Evolutionary conservation across 2,329 filamentous ascomycete species (phyloP).

Genomic region (Neophaeococcomyces mojaviensis): DNA sequence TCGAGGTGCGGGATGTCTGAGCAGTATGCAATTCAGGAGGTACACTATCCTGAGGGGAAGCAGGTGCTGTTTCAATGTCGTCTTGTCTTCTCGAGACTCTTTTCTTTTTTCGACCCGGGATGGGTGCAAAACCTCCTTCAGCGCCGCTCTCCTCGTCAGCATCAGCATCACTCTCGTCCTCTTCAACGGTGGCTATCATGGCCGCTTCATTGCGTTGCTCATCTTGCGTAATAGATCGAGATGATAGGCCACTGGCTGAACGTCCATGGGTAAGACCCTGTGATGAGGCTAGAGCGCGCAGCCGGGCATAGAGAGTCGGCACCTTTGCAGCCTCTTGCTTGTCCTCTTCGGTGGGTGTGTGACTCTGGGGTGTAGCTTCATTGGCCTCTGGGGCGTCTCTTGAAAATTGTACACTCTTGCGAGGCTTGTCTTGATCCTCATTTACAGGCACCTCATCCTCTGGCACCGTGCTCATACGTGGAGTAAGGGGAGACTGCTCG

Average conservation of each 20-base stretch:
- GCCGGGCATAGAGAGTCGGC: constrained; percentile 66
- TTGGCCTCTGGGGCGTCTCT: constrained; percentile 46
- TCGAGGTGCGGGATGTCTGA: constrained; percentile 43
- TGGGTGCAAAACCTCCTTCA: constrained; percentile 51
- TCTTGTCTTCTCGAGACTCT: constrained; percentile 52
- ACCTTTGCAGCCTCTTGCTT: constrained; percentile 55
- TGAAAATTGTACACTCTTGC: constrained; percentile 66
- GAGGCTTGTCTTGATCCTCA: background rate
- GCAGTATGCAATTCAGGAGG: constrained; percentile 36
- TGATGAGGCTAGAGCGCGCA: constrained; percentile 63
- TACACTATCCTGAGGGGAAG: constrained; percentile 49
- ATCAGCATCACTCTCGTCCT: constrained; percentile 62
- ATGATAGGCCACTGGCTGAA: constrained; percentile 41
- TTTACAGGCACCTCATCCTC: constrained; percentile 4
- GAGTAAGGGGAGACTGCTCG: constrained; percentile 4
- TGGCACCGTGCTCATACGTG: constrained; percentile 6
- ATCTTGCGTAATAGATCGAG: constrained; percentile 36
- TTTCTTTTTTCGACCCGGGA: constrained; percentile 53
- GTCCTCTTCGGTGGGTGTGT: constrained; percentile 49
- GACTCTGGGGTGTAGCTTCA: constrained; percentile 44
- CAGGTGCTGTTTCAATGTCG: constrained; percentile 57
- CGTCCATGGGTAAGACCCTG: constrained; percentile 44
- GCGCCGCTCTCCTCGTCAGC: constrained; percentile 82
- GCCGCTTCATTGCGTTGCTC: constrained; percentile 40
- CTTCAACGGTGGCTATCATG: constrained; percentile 48